A percentile compares a stretch with the other conserved stretches of the same genome.
Conservation (phyloP, 768 basidiomycete genomes). For the Hericium rajendrae region DNA sequence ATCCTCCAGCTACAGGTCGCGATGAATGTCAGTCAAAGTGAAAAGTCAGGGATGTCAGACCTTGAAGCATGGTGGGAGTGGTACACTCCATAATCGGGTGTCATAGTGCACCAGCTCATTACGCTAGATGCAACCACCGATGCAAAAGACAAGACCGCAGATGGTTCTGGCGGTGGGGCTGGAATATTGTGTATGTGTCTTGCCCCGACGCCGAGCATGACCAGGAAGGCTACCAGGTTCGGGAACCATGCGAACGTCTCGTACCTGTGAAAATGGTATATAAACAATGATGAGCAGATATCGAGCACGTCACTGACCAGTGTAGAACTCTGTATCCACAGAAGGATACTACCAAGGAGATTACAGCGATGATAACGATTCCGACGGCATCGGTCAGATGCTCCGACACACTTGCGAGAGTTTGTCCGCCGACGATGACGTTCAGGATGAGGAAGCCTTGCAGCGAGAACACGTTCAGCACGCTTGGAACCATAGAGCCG, state of each 20-base stretch:
- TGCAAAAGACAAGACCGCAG: slow-evolving; percentile 32
- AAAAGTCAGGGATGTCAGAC: slow-evolving; percentile 10
- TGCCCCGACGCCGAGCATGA: slow-evolving; percentile 29
- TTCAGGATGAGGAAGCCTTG: slow-evolving; percentile 42
- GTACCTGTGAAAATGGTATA: slow-evolving; percentile 17
- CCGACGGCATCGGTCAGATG: slow-evolving; percentile 26
- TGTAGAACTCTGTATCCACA: slow-evolving; percentile 27
- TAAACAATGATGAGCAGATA: neutral
- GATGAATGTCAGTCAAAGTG: neutral
- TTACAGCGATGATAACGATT: slow-evolving; percentile 32
- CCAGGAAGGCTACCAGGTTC: slow-evolving; percentile 27
- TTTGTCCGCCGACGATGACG: slow-evolving; percentile 40
- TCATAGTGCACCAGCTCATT: slow-evolving; percentile 34
- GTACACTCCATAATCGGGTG: slow-evolving; percentile 40
- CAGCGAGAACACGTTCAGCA: slow-evolving; percentile 34
- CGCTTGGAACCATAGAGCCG: slow-evolving; percentile 27
- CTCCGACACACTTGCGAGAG: slow-evolving; percentile 30
- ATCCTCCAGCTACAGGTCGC: slow-evolving; percentile 24
- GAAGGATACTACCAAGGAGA: slow-evolving; percentile 29
- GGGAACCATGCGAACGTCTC: slow-evolving; percentile 33
- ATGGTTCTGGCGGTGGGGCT: slow-evolving; percentile 22
- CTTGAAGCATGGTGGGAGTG: slow-evolving; percentile 25
- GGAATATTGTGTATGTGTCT: slow-evolving; percentile 22
- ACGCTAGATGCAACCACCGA: slow-evolving; percentile 35
- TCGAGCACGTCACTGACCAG: slow-evolving; percentile 12